Base-by-base conservation (phyloP, 2,329 filamentous ascomycete species). In the Sarocladiaceae sp. region DNA sequence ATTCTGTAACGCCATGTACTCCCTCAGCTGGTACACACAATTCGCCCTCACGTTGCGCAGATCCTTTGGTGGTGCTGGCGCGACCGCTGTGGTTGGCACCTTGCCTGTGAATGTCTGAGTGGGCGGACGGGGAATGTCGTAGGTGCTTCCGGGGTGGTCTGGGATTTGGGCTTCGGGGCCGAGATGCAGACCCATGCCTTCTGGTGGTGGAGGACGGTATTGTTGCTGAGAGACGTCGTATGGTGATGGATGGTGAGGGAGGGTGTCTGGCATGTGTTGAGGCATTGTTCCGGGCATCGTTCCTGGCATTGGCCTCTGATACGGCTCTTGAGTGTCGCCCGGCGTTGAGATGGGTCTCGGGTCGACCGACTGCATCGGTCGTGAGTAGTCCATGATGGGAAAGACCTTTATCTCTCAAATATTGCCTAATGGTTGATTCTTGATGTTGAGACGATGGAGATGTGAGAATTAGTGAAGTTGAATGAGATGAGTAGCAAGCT, bases 21-120 rank as follows among this genome's bases (percentile, higher is more conserved):
- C 68, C 29, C 63, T 62, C 48, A 74, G 53, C 4, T 65, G 63
- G 52, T 65, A 66, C 46, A 69, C 67, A 39, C 66, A 69, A 52
- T 61, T 70, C 3, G 61, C 61, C 55, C 61, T 65, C 50, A 70
- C 58, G 7, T 66, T 55, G 26, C 60, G 60, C 5, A 71, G 56
- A n/a, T 69, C 62, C 35, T 37, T 28, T 12, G 44, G 47, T 20
- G 47, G 60, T 33, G 37, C 52, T 55, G 26, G 52, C 13, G 15
- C 52, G 15, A 61, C 22, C 59, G 57, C 39, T 60, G 59, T 2
- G 55, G 47, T 13, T 53, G 55, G 51, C 53, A 31, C 26, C 26
- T 28, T 6, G 26, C 44, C 44, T 7, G 55, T 15, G 55, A 55
- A 49, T 55, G 57, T 51, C 55, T 50, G 4, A 55, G 54, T 56